Evolutionary conservation across 73 alveolate genomes (phyloP), one percentile per base, ranked within the genome.

Genomic region (Blepharisma stoltei): DNA sequence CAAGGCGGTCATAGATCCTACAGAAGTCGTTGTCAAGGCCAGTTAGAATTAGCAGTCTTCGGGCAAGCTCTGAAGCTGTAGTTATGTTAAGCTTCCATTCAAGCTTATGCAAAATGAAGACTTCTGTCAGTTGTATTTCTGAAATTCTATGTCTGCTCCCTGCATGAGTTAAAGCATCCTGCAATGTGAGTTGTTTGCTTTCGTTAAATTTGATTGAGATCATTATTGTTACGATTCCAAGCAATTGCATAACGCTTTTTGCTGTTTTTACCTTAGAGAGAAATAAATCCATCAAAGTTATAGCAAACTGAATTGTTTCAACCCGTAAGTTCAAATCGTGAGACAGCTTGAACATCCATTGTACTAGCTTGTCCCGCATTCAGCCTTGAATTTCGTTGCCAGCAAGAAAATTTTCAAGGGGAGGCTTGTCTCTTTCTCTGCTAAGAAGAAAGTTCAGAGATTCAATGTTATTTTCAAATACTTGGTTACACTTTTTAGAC

Each of bases 61-160:
- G 14, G 14, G 45, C 14, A 20, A 60, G 18, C 73, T 60, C 73
- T 18, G 73, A n/a, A 20, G 73, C 73, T 18, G 73, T 60, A 0
- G 73, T n/a, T 14, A 60, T 18, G 14, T 14, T 25, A 2, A 60
- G 18, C 2, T 25, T 20, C 73, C 73, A 60, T n/a, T 60, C 45
- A 8, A 60, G 45, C 11, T 14, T 60, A 2, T 60, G 73, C 38
- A 60, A 25, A n/a, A 60, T 9, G 46, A 18, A 60, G 14, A 60
- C 23, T 60, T 60, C 73, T 20, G 73, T 60, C 18, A 25, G n/a
- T 25, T 60, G 73, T 0, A 60, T 60, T 32, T 32, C 41, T 32
- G 41, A 32, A 32, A 32, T 32, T 32, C 41, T 32, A 32, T 32
- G 41, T 3, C 41, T 0, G 41, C 41, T 32, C 41, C 41, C 41